Percentiles rank a stretch among this genome's conserved stretches.
Conservation (phyloP, 768 basidiomycete species). For the Steccherinum ochraceum region DNA sequence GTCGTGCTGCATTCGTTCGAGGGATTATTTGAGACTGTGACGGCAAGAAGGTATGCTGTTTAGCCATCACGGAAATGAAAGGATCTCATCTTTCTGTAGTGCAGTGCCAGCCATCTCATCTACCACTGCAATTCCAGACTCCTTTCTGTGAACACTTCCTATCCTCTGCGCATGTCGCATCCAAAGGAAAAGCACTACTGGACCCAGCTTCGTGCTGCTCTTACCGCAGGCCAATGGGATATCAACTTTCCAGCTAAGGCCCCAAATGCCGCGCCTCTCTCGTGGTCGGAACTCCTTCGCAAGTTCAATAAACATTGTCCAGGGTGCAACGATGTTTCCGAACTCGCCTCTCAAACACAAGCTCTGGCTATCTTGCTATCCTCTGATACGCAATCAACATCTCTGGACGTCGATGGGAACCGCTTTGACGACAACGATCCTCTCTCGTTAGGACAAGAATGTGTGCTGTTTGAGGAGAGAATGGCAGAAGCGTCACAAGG, state of each 20-base stretch:
- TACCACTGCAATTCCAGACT: background rate
- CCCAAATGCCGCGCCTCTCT: constrained; percentile 42
- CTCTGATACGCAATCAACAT: constrained; percentile 37
- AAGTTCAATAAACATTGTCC: constrained; percentile 84
- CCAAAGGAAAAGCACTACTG: constrained; percentile 75
- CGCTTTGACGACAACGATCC: constrained; percentile 27
- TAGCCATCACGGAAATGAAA: too few species aligned
- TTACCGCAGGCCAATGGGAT: constrained; percentile 74
- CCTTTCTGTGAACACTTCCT: too few species aligned
- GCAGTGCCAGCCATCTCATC: too few species aligned
- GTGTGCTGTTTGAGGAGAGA: constrained; percentile 46
- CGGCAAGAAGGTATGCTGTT: too few species aligned
- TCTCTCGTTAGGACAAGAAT: constrained; percentile 51
- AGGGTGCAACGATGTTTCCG: constrained; percentile 52
- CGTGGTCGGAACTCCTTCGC: constrained; percentile 76
- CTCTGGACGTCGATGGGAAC: constrained; percentile 42
- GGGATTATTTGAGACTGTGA: too few species aligned
- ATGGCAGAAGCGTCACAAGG: constrained; percentile 50
- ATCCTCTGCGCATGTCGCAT: constrained; percentile 28
- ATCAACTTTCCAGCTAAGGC: constrained; percentile 53
- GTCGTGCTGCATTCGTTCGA: too few species aligned
- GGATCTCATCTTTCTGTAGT: too few species aligned
- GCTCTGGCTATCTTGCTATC: constrained; percentile 48
- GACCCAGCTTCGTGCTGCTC: constrained; percentile 61
- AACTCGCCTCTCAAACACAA: constrained; percentile 64